Evolutionary conservation across 257 asterid genomes (phyloP).

Genomic region (Penstemon eatonii): DNA sequence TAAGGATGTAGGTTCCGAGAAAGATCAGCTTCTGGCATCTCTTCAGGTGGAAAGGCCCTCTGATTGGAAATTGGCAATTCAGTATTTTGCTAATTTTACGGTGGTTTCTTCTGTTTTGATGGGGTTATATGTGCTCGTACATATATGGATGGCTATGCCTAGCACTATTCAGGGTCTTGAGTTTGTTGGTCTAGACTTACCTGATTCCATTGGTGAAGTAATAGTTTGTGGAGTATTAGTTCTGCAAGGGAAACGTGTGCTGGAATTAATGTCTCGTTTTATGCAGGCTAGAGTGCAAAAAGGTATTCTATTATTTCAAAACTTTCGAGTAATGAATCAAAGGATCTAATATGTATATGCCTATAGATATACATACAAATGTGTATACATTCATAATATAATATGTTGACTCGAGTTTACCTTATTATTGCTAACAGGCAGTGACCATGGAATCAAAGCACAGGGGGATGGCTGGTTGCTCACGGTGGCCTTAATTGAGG

Average conservation of each 20-base stretch:
- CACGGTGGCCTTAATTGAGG: constrained; percentile 92
- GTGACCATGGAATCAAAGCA: constrained; percentile 96
- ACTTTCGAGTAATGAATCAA: constrained; percentile 3
- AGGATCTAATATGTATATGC: not conserved
- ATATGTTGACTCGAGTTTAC: not conserved
- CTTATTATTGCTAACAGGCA: constrained; percentile 48
- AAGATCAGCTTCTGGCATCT: constrained; percentile 87
- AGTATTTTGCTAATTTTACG: constrained; percentile 82
- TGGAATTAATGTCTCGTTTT: constrained; percentile 82
- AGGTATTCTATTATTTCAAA: constrained; percentile 47
- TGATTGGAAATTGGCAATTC: constrained; percentile 80
- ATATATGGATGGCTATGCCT: constrained; percentile 69
- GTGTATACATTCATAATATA: not conserved
- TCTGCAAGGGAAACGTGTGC: constrained; percentile 84
- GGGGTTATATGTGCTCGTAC: constrained; percentile 68
- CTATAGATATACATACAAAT: not conserved
- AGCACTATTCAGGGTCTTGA: constrained; percentile 90
- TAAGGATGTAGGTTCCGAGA: constrained; percentile 73
- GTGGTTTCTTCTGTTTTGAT: constrained; percentile 63
- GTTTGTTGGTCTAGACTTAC: constrained; percentile 93
- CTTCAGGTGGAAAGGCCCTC: constrained; percentile 75
- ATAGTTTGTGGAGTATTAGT: constrained; percentile 83
- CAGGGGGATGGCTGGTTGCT: constrained; percentile 97
- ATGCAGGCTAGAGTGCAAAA: constrained; percentile 87
- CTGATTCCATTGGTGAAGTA: constrained; percentile 93